phyloP scores from a whole-genome alignment of 345 rosid species.

The Lumnitzera racemosa region DNA sequence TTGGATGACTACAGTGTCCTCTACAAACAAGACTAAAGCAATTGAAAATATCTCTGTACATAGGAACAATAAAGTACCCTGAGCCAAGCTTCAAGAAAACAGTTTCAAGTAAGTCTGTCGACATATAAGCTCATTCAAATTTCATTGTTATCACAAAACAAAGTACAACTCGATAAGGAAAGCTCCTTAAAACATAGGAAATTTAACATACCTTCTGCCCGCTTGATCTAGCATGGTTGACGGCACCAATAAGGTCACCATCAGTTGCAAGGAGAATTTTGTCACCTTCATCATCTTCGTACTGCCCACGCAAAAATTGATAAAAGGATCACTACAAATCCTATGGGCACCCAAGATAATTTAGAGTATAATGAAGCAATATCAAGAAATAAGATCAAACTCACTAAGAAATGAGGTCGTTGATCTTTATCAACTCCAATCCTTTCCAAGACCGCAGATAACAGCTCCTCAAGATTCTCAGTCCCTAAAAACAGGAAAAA shows the following conservation, averaged over 20 bases:
- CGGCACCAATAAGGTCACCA: slow-evolving; percentile 65
- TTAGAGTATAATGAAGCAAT: no score
- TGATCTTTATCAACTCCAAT: slow-evolving; percentile 38
- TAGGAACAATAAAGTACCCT: no score
- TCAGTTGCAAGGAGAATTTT: slow-evolving; percentile 70
- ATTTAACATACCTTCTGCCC: slow-evolving; percentile 55
- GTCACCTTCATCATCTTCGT: slow-evolving; percentile 96
- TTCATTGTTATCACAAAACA: not conserved
- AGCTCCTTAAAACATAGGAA: not conserved
- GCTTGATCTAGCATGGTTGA: slow-evolving; percentile 51
- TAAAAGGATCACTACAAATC: not conserved
- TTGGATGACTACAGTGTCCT: no score
- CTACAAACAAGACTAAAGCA: no score
- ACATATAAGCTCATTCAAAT: not conserved
- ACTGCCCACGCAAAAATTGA: slow-evolving; percentile 22
- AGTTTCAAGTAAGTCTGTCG: no score
- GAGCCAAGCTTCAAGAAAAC: no score
- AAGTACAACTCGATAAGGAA: not conserved
- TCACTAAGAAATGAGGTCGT: slow-evolving; percentile 67
- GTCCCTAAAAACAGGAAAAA: slow-evolving; percentile 18
- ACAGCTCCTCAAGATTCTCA: slow-evolving; percentile 72
- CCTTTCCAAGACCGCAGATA: slow-evolving; percentile 59
- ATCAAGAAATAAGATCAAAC: slow-evolving; percentile 9
- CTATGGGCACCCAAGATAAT: no score
- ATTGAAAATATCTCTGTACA: no score